Conservation (phyloP, 2,329 filamentous ascomycete species). For the Lachnellula hyalina region DNA sequence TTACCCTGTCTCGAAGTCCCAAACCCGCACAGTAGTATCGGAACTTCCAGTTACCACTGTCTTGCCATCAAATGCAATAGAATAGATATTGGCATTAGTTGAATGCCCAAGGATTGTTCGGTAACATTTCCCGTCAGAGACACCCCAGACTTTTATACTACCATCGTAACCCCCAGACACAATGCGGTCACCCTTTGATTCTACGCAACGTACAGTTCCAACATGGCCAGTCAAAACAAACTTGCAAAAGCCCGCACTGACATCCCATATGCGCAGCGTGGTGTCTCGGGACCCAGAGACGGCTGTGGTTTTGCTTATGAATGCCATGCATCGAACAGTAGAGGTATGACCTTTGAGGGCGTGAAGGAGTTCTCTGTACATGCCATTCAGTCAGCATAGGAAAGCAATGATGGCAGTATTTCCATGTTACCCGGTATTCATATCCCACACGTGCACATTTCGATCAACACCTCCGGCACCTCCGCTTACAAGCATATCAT, state of each 20-base stretch:
- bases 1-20: constrained; percentile 85
- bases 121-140: constrained; percentile 87
- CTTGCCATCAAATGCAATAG: constrained; percentile 92
- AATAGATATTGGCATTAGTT: constrained; percentile 98
- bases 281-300: constrained; percentile 97
- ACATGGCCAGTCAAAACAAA: constrained; percentile 95
- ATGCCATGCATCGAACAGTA: constrained; percentile 93
- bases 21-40: constrained; percentile 94
- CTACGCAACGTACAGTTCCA: constrained; percentile 88
- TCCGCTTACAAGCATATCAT: constrained; percentile 88
- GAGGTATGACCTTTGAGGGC: constrained; percentile 92
- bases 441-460: constrained; percentile 95
- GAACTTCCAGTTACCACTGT: constrained; percentile 92
- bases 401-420: constrained; percentile 9
- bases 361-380: constrained; percentile 62
- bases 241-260: constrained; percentile 78
- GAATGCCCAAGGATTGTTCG: constrained; percentile 90
- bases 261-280: constrained; percentile 91
- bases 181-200: constrained; percentile 92
- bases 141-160: constrained; percentile 95
- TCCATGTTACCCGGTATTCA: constrained; percentile 72
- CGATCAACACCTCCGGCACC: constrained; percentile 96
- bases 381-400: constrained; percentile 21
- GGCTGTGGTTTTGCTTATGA: constrained; percentile 89
- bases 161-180: constrained; percentile 98